These are phyloP conservation scores for Irineochytrium annulatum DNA, from an alignment of 192 early-diverging fungal genomes.

Conservation along the genomic window DNA sequence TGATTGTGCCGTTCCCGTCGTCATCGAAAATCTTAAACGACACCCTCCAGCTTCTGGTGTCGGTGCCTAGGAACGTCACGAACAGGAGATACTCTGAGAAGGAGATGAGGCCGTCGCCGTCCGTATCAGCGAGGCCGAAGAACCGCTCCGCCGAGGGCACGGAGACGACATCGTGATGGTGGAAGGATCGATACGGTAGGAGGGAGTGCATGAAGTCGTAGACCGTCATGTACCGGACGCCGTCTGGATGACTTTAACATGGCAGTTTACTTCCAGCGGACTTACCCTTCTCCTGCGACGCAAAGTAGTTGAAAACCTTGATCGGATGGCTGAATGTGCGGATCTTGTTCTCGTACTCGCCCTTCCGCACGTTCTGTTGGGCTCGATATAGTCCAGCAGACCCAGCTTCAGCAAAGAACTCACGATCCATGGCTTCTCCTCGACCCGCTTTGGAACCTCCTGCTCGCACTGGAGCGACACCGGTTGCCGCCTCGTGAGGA, in stretches of 20 bases:
- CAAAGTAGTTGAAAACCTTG: conserved; percentile 41
- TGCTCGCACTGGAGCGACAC: no score
- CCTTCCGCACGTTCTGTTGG: no score
- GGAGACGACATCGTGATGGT: neutral
- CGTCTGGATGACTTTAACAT: conserved; percentile 14
- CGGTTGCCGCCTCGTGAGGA: no score
- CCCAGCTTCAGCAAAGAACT: no score
- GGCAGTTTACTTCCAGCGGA: neutral
- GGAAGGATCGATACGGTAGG: conserved; percentile 24
- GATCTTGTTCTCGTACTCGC: conserved; percentile 4
- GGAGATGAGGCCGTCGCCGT: conserved; percentile 37
- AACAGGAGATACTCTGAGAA: conserved; percentile 39
- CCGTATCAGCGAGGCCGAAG: conserved; percentile 33
- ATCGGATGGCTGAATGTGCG: conserved; percentile 32
- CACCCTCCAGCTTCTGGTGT: conserved; percentile 32
- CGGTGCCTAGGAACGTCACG: conserved; percentile 32
- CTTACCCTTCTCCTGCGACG: conserved; percentile 15
- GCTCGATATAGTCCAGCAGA: no score
- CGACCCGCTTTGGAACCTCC: no score
- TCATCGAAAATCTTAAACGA: conserved; percentile 35
- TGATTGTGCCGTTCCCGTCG: conserved; percentile 34
- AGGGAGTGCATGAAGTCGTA: conserved; percentile 37
- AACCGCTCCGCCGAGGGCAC: conserved; percentile 33
- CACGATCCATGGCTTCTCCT: no score
- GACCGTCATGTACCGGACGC: conserved; percentile 35